Conservation (phyloP, 1,284 basidiomycete genomes). For the Papiliotrema fonsecae region DNA sequence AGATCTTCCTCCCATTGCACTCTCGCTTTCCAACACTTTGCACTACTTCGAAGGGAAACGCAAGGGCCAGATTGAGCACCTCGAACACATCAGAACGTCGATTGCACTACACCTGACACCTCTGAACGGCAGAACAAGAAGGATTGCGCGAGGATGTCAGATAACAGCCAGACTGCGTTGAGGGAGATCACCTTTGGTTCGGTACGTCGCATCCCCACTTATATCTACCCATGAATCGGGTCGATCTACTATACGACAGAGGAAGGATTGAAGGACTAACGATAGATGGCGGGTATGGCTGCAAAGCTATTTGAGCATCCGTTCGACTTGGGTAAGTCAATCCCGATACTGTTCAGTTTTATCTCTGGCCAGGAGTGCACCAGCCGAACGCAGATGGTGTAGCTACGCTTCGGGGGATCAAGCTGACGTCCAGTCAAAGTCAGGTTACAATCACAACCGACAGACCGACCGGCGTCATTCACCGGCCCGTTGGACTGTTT, state of each 20-base stretch:
- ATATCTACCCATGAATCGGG: too few species aligned
- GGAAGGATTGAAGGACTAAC: background rate
- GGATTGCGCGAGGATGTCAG: too few species aligned
- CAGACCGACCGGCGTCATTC: conserved; percentile 66
- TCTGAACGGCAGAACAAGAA: conserved; percentile 2
- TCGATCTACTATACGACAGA: background rate
- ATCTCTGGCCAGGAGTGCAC: background rate
- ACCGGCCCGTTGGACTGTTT: conserved; percentile 76
- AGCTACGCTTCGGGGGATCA: background rate
- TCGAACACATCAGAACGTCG: too few species aligned
- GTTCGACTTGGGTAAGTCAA: conserved; percentile 63
- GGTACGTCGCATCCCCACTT: conserved; percentile 33
- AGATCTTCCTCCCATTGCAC: too few species aligned
- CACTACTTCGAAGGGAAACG: too few species aligned
- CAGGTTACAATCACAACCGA: conserved; percentile 73
- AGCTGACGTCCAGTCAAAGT: conserved; percentile 55
- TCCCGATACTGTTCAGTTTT: too few species aligned
- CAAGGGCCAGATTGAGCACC: too few species aligned
- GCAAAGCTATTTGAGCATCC: conserved; percentile 82
- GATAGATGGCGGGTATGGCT: conserved; percentile 66
- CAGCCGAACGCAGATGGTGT: too few species aligned
- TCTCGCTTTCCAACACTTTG: too few species aligned
- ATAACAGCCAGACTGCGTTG: conserved; percentile 22
- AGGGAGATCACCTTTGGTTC: conserved; percentile 52
- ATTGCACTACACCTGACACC: too few species aligned